These are phyloP conservation scores for Heliosperma pusillum DNA, from an alignment of 148 eudicot species.

Conservation along the genomic window DNA sequence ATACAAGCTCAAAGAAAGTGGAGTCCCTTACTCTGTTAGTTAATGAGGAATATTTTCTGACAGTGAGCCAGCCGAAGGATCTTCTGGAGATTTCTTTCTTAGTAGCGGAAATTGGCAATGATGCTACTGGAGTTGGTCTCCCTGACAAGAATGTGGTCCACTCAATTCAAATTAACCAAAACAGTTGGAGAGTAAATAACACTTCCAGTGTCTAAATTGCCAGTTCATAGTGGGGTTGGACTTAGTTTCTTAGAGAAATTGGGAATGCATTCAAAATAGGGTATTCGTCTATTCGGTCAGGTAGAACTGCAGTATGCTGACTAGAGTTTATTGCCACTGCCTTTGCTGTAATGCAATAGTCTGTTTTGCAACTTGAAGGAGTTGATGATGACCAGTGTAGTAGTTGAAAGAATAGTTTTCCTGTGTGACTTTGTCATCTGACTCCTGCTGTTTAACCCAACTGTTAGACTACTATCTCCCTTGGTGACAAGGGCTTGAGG, in stretches of 20 bases:
- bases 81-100: not conserved
- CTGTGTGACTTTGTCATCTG: not conserved
- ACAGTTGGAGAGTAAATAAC: conserved; percentile 6
- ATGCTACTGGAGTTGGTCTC: not conserved
- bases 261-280: not conserved
- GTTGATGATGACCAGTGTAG: not conserved
- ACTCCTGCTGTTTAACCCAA: not conserved
- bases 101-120: not conserved
- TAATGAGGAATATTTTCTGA: not conserved
- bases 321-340: not conserved
- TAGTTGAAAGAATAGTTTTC: not conserved
- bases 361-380: not conserved
- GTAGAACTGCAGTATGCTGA: not conserved
- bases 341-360: not conserved
- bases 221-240: conserved; percentile 4
- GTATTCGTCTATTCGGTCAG: not conserved
- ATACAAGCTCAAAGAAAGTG: not conserved
- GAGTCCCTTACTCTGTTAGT: conserved; percentile 1
- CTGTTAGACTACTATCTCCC: not conserved
- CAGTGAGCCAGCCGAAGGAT: not conserved
- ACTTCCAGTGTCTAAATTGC: not conserved
- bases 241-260: not conserved
- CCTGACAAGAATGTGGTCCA: not conserved
- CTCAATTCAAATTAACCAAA: not conserved
- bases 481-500: not conserved